Evolutionary conservation across 2,329 filamentous ascomycete genomes (phyloP), one percentile per base, ranked within the genome.

Genomic region (Alternaria sp.): DNA sequence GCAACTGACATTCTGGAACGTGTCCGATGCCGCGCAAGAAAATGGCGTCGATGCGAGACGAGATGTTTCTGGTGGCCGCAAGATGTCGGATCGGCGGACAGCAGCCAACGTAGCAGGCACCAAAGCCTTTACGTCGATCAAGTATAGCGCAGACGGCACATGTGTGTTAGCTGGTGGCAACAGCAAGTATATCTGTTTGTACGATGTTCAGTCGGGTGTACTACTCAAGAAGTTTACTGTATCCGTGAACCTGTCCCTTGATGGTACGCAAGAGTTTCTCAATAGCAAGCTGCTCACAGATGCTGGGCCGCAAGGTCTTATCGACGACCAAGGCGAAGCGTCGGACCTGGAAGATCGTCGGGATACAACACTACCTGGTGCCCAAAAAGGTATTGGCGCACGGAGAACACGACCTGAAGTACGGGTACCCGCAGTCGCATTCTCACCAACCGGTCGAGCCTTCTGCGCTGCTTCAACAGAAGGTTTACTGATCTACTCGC

Each of bases 101-200:
- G 95, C 95, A 3, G 95, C 95, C 44, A 98, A 96, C 71, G 89
- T 90, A 3, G 86, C 92, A 1, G 92, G 92, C 36, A 97, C 92
- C 40, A 99, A 99, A 77, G 90, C 88, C 65, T 99, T 97, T 80
- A 89, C 86, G 71, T 90, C 90, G 6, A 91, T 99, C 65, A 87
- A 86, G 53, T 99, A 98, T 80, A 97, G 93, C 75, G 90, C 92
- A 1, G 95, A 99, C 73, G 95, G 95, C 11, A 91, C 88, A 62
- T 97, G 95, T 70, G 83, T 99, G 10, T 82, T 99, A 39, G 95
- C 94, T 0, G 93, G 88, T 46, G 95, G 95, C 31, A 97, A 95
- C 82, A 97, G 93, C 88, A 99, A 99, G 80, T 97, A 96, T 77
- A 97, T 99, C 51, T 98, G 95, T 75, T 79, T 99, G 57, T 99